Base-by-base conservation (phyloP, 2,329 filamentous ascomycete species). In the Colletotrichum godetiae region DNA sequence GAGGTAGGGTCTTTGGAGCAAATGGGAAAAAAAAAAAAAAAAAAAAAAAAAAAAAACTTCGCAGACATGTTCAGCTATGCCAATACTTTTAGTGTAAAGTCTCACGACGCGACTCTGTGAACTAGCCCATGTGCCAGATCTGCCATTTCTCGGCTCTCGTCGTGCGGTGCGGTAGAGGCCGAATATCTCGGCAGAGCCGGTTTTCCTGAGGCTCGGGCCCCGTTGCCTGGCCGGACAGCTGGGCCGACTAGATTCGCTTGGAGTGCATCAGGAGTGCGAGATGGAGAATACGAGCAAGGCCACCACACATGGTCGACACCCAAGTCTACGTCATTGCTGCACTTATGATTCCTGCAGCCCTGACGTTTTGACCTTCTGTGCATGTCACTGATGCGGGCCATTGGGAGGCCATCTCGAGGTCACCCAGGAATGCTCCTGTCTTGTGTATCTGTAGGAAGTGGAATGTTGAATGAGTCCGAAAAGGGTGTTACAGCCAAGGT, bases 211-310 rank as follows among this genome's bases (percentile, higher is more conserved):
- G 53, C 53, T 60, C 53, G 53, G 55, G 15, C 33, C 63, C 55
- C 67, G 70, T 69, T 60, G 66, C 46, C 59, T 69, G 66, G 60
- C 70, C 70, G 70, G 46, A 65, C 53, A 65, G 60, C 55, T 73
- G 35, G 58, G 37, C 59, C 59, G 66, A 64, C 69, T 61, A 52
- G 15, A 22, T 19, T n/a, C 42, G 42, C 42, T 37, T 24, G 42
- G 10, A 49, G 24, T 59, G 56, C 55, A 33, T 56, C 70, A 53
- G 56, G 46, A 37, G 13, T 55, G 13, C n/a, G 31, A 37, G 19
- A 33, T 63, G 27, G 33, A 22, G 31, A 19, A n/a, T 12, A 58
- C 37, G 29, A 35, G 37, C 42, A 46, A 55, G 69, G 59, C 53
- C 31, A 27, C 29, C 59, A 59, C 49, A 52, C 8, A 64, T 31